Percentiles rank a stretch among this genome's conserved stretches.
Evolutionary conservation across 1,284 basidiomycete species (phyloP).

Genomic region (Leccinum pachyderme): DNA sequence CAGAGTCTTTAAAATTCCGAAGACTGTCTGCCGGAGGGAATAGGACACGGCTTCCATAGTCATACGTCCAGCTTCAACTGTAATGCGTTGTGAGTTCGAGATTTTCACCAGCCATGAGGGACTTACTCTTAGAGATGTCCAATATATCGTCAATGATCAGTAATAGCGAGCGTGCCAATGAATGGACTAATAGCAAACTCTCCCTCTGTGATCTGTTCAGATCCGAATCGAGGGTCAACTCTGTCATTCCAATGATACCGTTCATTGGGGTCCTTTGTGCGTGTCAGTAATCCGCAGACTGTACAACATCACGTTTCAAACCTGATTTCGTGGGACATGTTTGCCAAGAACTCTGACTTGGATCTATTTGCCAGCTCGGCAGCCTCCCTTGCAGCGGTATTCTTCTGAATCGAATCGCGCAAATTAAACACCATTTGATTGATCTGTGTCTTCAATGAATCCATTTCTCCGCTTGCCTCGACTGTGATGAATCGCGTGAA

Average conservation of each 20-base stretch:
- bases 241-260: constrained; percentile 99
- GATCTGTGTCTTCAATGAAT: constrained; percentile 98
- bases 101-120: not conserved
- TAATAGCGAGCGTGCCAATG: constrained; percentile 88
- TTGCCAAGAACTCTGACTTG: constrained; percentile 98
- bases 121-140: constrained; percentile 96
- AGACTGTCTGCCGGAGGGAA: constrained; percentile 95
- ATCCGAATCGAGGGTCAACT: constrained; percentile 93
- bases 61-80: constrained; percentile 98
- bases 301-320: constrained; percentile 35
- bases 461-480: constrained; percentile 98
- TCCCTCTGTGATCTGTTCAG: constrained; percentile 88
- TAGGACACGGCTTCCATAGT: constrained; percentile 99
- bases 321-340: constrained; percentile 94
- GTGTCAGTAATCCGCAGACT: constrained; percentile 13
- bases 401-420: constrained; percentile 97
- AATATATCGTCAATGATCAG: constrained; percentile 98
- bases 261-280: constrained; percentile 89
- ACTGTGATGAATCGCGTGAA: constrained; percentile 99
- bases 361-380: constrained; percentile 95
- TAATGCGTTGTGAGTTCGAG: constrained; percentile 9
- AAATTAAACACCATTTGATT: constrained; percentile 99
- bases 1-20: constrained; percentile 96
- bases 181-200: constrained; percentile 94
- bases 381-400: constrained; percentile 95